A percentile compares a stretch with the other conserved stretches of the same genome.
Conservation (phyloP, 2,329 filamentous ascomycete species). For the Ceratocystis alfenasii region DNA sequence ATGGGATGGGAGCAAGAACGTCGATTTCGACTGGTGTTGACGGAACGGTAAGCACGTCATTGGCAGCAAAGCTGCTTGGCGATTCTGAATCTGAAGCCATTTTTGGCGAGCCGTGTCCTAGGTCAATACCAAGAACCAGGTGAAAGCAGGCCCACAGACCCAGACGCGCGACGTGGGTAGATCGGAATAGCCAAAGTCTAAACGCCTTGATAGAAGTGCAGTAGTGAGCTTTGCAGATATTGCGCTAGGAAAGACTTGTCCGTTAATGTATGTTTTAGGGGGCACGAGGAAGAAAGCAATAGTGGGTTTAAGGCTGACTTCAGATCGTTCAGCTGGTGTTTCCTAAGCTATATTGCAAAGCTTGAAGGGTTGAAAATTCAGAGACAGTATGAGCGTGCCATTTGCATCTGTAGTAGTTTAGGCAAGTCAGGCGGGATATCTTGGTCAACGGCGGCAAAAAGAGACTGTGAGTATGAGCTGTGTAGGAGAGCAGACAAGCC, state of each 20-base stretch:
- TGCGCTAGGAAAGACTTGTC: neutral
- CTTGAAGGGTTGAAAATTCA: neutral
- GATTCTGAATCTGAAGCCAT: slow-evolving; percentile 18
- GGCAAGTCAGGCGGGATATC: neutral
- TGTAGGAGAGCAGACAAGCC: no score
- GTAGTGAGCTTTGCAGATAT: neutral
- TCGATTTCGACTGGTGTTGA: slow-evolving; percentile 15
- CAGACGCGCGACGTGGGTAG: neutral
- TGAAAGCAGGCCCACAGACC: neutral
- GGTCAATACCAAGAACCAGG: neutral
- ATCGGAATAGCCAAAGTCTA: neutral
- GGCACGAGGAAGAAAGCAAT: neutral
- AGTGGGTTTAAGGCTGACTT: neutral
- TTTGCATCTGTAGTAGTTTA: neutral
- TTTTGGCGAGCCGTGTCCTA: neutral
- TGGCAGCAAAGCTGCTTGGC: neutral
- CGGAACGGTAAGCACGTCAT: slow-evolving; percentile 7
- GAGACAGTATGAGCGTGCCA: neutral
- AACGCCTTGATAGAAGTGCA: neutral
- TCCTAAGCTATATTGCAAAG: neutral
- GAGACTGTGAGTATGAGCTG: no score
- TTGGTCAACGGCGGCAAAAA: neutral
- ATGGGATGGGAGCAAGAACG: neutral
- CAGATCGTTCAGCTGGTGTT: neutral
- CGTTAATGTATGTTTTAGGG: neutral